phyloP scores from a whole-genome alignment of 768 basidiomycete genomes.

The Podaxis pistillaris region DNA sequence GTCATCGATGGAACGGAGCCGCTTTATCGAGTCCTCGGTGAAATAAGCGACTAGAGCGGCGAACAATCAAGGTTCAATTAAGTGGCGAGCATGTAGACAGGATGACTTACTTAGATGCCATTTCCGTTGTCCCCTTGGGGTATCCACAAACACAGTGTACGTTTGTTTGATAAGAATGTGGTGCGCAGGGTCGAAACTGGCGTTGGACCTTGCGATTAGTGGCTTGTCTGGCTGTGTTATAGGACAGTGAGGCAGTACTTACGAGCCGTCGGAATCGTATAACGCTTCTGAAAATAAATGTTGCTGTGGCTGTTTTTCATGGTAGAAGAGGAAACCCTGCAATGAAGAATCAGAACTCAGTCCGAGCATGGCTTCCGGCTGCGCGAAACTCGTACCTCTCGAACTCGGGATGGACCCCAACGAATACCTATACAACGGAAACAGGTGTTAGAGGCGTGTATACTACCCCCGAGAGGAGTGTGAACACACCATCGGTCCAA shows the following conservation, averaged over 20 bases:
- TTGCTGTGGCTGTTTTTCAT: constrained; percentile 63
- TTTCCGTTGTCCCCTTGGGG: constrained; percentile 64
- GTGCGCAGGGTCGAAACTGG: constrained; percentile 32
- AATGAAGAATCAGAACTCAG: constrained; percentile 4
- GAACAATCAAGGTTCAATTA: background rate
- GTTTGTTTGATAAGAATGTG: constrained; percentile 72
- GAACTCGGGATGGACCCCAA: constrained; percentile 80
- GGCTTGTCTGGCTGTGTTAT: background rate
- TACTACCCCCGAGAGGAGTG: background rate
- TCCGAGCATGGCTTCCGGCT: constrained; percentile 9
- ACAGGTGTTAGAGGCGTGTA: background rate
- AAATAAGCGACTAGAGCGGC: constrained; percentile 68
- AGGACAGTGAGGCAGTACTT: constrained; percentile 12
- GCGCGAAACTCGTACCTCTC: constrained; percentile 49
- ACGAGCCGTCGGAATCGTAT: constrained; percentile 34
- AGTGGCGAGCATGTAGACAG: constrained; percentile 21
- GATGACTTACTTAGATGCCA: constrained; percentile 72
- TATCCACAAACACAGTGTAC: constrained; percentile 76
- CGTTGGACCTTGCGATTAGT: constrained; percentile 17
- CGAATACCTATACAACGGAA: constrained; percentile 43
- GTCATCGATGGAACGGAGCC: constrained; percentile 62
- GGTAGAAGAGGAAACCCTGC: constrained; percentile 81
- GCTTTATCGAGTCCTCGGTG: constrained; percentile 65
- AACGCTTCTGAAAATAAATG: constrained; percentile 46
- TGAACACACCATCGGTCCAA: constrained; percentile 70